phyloP scores from a whole-genome alignment of 1,284 basidiomycete genomes.

The Puccinia coronata region DNA sequence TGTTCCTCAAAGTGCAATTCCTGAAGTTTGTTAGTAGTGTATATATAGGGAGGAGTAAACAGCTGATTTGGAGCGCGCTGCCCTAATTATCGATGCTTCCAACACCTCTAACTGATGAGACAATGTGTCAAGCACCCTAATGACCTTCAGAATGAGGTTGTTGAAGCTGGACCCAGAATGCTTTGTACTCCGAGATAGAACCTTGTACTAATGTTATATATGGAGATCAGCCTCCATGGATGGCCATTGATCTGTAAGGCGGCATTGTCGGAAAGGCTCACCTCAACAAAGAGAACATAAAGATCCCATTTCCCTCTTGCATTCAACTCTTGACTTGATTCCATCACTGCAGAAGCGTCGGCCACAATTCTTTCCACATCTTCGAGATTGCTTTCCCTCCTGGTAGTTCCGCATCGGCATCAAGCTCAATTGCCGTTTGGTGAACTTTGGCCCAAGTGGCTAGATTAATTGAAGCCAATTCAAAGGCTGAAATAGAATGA shows the following conservation, averaged over 20 bases:
- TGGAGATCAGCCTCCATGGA: not conserved
- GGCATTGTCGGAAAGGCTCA: not conserved
- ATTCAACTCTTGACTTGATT: not conserved
- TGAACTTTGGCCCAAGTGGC: not conserved
- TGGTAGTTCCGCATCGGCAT: not conserved
- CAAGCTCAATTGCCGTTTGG: slow-evolving; percentile 5
- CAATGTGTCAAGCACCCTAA: not conserved
- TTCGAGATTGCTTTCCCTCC: not conserved
- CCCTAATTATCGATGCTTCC: not conserved
- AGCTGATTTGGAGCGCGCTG: not conserved
- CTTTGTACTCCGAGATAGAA: not conserved
- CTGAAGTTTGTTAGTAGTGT: not conserved
- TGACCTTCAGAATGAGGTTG: not conserved
- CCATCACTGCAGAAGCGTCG: not conserved
- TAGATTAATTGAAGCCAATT: not conserved
- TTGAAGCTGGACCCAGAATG: not conserved
- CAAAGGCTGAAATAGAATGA: not conserved
- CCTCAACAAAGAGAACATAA: not conserved
- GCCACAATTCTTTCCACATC: not conserved
- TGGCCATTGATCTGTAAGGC: not conserved
- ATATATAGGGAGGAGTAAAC: not conserved
- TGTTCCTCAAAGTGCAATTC: no score
- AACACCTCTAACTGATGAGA: not conserved
- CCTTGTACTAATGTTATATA: not conserved
- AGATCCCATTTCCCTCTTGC: not conserved